Evolutionary conservation across 192 early-diverging fungal species (phyloP), one percentile per base, ranked within the genome.

Genomic region (Funneliformis geosporum): DNA sequence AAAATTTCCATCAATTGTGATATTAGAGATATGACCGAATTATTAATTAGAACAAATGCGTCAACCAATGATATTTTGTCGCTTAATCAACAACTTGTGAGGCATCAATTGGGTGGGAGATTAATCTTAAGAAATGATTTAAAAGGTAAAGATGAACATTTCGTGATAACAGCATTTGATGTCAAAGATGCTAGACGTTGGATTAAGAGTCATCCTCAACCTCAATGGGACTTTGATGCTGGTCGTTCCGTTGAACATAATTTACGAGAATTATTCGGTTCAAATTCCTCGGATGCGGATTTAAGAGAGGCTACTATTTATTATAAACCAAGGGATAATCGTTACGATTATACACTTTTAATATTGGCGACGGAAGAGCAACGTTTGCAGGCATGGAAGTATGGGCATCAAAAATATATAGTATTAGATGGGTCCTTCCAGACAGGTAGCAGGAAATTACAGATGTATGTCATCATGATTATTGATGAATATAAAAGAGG

Each of bases 1-100:
- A 40, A 11, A 18, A 21, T 68, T 42, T 16, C 5, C 2, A 8
- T 68, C 42, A 68, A 68, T 68, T 7, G 10, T 40, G 16, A 68
- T 18, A n/a, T 68, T 68, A 38, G 1, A 68, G 38, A 68, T 39
- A 68, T 68, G 38, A 69, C 67, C 2, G 67, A 69, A 69, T 39
- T 69, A 40, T 69, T 69, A 21, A 21, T 69, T 43, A 40, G 67
- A n/a, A 8, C 39, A 14, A 16, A 16, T 69, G 39, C 38, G 7
- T 69, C 67, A n/a, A 69, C 39, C 9, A 69, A 69, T 40, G 67
- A 69, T n/a, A 69, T 69, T 43, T n/a, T 69, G 21, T 69, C 67
- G 9, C 21, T 40, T 21, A 69, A 69, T 39, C 16, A 43, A 43
- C 39, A 69, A 40, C 42, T 69, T 42, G 42, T 69, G 8, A 69